These are phyloP conservation scores for Ilyonectria robusta DNA, from an alignment of 2,329 filamentous ascomycete genomes.

Conservation along the genomic window DNA sequence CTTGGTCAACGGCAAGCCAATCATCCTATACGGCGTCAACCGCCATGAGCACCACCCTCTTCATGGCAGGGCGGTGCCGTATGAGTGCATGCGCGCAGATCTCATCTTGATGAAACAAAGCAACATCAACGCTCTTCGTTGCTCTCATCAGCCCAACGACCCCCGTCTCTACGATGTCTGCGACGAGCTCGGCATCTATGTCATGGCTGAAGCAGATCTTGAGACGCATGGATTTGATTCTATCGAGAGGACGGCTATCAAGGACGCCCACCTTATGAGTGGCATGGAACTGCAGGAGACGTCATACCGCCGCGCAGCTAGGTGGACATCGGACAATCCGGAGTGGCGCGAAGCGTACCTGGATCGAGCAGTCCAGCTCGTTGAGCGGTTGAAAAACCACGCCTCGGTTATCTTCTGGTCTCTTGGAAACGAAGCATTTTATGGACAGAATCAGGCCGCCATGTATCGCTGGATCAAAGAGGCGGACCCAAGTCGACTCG, in stretches of 20 bases:
- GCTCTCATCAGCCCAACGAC: conserved; percentile 76
- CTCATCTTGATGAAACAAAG: conserved; percentile 76
- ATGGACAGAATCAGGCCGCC: conserved; percentile 75
- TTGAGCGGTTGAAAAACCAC: conserved; percentile 73
- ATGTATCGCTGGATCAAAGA: conserved; percentile 76
- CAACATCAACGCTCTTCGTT: conserved; percentile 79
- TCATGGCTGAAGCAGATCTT: conserved; percentile 71
- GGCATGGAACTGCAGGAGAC: too few species aligned
- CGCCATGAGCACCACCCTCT: conserved; percentile 21
- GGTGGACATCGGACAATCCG: conserved; percentile 68
- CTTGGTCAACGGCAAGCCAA: conserved; percentile 71
- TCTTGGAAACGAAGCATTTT: conserved; percentile 80
- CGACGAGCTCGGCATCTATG: conserved; percentile 74
- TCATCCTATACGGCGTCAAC: conserved; percentile 73
- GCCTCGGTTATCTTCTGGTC: conserved; percentile 79
- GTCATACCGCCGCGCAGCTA: too few species aligned
- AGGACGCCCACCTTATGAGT: too few species aligned
- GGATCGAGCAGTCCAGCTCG: conserved; percentile 75
- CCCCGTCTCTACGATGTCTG: conserved; percentile 71
- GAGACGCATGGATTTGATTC: conserved; percentile 66
- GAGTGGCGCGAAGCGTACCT: conserved; percentile 76
- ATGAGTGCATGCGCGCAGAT: conserved; percentile 62
- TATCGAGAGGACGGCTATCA: background rate
- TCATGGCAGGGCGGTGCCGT: conserved; percentile 71
- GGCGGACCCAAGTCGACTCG: conserved; percentile 67